phyloP scores from a whole-genome alignment of 768 basidiomycete genomes.

The Vishniacozyma victoriae region DNA sequence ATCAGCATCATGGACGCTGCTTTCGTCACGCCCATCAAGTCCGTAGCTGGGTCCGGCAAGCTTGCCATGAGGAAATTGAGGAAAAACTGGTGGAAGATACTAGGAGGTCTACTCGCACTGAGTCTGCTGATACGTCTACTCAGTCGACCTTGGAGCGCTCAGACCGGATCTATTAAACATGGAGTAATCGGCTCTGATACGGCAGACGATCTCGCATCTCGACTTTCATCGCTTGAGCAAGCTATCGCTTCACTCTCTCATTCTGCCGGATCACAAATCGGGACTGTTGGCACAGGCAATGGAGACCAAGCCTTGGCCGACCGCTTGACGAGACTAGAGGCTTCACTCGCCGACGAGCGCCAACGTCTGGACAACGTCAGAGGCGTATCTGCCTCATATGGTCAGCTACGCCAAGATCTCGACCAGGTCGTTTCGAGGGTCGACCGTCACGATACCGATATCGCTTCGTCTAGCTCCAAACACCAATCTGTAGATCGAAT shows the following conservation, averaged over 20 bases:
- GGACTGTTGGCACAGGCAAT: slow-evolving; percentile 6
- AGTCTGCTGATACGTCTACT: slow-evolving; percentile 19
- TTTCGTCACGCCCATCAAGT: slow-evolving; percentile 7
- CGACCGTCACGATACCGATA: slow-evolving; percentile 1
- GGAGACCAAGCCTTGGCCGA: too few species aligned
- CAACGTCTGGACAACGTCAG: too few species aligned
- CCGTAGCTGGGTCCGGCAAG: slow-evolving; percentile 8
- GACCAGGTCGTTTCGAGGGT: slow-evolving; percentile 10
- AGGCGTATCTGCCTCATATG: too few species aligned
- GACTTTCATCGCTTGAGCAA: slow-evolving; percentile 39
- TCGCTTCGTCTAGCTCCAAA: neutral
- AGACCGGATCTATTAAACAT: slow-evolving; percentile 5
- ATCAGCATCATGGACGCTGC: slow-evolving; percentile 3
- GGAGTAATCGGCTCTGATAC: slow-evolving; percentile 29
- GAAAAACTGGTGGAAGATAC: slow-evolving; percentile 35
- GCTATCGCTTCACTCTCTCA: slow-evolving; percentile 26
- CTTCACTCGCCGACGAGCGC: too few species aligned
- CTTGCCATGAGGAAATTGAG: slow-evolving; percentile 6
- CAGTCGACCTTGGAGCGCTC: slow-evolving; percentile 14
- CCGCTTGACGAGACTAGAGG: too few species aligned
- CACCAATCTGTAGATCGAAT: slow-evolving; percentile 10
- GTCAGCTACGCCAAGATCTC: too few species aligned
- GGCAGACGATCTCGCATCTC: slow-evolving; percentile 41
- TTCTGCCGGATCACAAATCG: slow-evolving; percentile 9
- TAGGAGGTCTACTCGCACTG: slow-evolving; percentile 23